Evolutionary conservation across 225 moss, liverwort and hornwort species (phyloP).

Genomic region (Marchantia polymorpha): DNA sequence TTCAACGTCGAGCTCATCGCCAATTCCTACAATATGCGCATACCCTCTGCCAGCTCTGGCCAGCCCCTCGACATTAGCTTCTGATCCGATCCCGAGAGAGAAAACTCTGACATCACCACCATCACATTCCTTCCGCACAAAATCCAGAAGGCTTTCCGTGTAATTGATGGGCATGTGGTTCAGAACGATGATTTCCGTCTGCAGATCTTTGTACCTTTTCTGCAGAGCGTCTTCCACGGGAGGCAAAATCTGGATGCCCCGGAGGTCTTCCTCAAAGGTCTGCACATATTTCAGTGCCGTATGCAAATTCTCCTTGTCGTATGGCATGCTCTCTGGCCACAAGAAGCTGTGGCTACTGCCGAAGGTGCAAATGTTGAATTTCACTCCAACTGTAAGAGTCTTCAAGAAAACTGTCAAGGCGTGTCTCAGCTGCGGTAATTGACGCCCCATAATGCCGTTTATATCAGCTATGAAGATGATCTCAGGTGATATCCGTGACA

Average conservation of each 20-base stretch:
- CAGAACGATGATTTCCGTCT: conserved; percentile 48
- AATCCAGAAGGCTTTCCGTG: conserved; percentile 26
- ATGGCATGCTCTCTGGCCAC: conserved; percentile 43
- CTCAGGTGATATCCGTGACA: conserved; percentile 42
- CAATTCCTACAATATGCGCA: conserved; percentile 44
- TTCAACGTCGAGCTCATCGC: conserved; percentile 53
- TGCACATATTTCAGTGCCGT: conserved; percentile 28
- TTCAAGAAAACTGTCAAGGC: conserved; percentile 51
- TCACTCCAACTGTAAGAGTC: conserved; percentile 54
- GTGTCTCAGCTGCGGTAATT: conserved; percentile 34
- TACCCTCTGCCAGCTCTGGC: conserved; percentile 55
- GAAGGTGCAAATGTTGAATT: conserved; percentile 67
- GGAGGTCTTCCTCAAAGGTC: conserved; percentile 41
- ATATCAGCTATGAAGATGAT: conserved; percentile 59
- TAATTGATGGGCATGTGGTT: conserved; percentile 54
- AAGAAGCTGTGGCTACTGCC: conserved; percentile 31
- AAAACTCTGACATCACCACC: conserved; percentile 51
- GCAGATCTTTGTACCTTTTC: conserved; percentile 42
- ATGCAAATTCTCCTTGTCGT: conserved; percentile 35
- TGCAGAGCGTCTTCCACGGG: conserved; percentile 40
- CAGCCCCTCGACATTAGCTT: conserved; percentile 47
- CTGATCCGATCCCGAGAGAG: conserved; percentile 56
- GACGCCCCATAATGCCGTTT: conserved; percentile 43
- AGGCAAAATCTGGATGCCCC: conserved; percentile 50
- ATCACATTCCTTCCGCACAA: conserved; percentile 27